Conservation (phyloP, 495 filamentous ascomycete genomes). For the Neurospora sp. region DNA sequence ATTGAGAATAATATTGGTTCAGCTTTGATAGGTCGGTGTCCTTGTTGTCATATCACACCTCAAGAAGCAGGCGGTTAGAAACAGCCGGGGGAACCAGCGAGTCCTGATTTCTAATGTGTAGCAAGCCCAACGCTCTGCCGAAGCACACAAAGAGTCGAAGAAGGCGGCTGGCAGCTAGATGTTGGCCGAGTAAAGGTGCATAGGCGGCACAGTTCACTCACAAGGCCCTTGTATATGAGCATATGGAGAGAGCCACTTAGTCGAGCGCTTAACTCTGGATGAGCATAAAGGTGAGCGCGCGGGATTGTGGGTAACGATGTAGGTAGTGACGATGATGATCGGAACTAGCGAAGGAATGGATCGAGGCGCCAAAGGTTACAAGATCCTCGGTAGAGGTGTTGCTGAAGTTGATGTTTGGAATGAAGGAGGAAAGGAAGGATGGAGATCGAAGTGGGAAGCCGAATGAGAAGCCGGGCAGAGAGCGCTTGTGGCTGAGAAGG, state of each 20-base stretch:
- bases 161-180: conserved; percentile 19
- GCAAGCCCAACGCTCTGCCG: conserved; percentile 3
- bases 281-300: neutral
- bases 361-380: neutral
- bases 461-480: conserved; percentile 5
- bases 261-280: neutral
- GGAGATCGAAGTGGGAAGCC: conserved; percentile 6
- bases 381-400: neutral
- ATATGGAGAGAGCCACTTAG: neutral
- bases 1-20: conserved; percentile 30
- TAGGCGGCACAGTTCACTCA: conserved; percentile 24
- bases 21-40: conserved; percentile 5
- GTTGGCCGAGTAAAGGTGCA: conserved; percentile 26
- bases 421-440: neutral
- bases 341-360: neutral
- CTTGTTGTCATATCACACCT: conserved; percentile 12
- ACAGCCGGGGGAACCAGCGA: neutral
- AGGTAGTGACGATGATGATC: neutral
- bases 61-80: neutral
- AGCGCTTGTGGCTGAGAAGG: neutral
- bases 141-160: conserved; percentile 8
- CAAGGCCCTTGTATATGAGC: conserved; percentile 1
- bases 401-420: neutral
- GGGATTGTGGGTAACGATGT: neutral
- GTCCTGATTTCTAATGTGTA: neutral